Evolutionary conservation across 2,329 filamentous ascomycete species (phyloP), one percentile per base, ranked within the genome.

Genomic region (Ambrosiella beaveri): DNA sequence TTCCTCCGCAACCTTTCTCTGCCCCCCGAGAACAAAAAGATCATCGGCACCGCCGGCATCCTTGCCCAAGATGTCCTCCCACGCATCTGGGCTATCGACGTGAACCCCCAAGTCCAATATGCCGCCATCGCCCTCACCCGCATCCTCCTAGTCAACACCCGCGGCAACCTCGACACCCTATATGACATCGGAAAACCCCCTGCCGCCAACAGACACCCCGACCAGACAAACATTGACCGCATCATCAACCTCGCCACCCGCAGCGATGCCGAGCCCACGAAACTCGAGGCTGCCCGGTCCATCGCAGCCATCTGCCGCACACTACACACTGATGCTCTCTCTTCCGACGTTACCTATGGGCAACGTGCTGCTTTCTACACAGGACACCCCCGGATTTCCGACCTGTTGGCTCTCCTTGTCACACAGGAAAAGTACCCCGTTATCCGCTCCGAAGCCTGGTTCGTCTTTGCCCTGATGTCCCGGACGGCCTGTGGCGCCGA

Each of bases 1-100:
- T 82, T 82, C 64, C 74, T 83, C 61, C 83, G 82, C 66, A 84
- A 84, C 65, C 74, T 84, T 7, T 77, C 80, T 35, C 79, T 84
- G 55, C 78, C 80, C 0, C 59, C 68, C 0, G 65, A 66, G 35
- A 84, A 84, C 67, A 83, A 81, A 65, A 62, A 71, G 1, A 53
- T 68, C 0, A 70, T 84, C 1, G 75, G 75, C 13, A 67, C 68
- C 4, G 65, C 69, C 2, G 67, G 68, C 0, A 67, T 82, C 1
- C 68, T 82, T 2, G 69, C 72, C 5, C 63, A 69, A 0, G 58
- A 63, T 2, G 68, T 74, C 38, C 70, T 83, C 1, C 78, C 80
- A 0, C 72, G 73, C 1, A 70, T 83, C 55, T 80, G 78, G 74
- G 65, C 68, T 8, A 66, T 78, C 35, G 76, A 79, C 59, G 71